Evolutionary conservation across 2,329 filamentous ascomycete genomes (phyloP).

Genomic region (Fusarium foetens): DNA sequence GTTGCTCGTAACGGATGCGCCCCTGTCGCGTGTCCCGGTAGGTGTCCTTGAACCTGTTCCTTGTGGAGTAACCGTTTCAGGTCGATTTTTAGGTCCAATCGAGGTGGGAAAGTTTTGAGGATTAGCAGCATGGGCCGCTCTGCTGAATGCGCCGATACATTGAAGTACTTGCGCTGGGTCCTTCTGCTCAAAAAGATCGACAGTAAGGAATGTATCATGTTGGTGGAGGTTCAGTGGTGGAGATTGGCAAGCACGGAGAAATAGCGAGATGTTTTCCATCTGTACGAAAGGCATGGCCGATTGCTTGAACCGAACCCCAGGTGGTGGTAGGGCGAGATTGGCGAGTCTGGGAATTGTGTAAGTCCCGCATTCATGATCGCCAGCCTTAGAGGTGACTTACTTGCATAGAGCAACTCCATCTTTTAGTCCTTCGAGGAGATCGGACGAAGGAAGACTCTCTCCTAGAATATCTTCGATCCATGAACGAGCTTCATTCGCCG

Average conservation of each 20-base stretch:
- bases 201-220: conserved; percentile 96
- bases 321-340: conserved; percentile 80
- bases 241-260: conserved; percentile 86
- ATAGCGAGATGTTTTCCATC: conserved; percentile 99
- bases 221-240: conserved; percentile 87
- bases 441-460: conserved; percentile 74
- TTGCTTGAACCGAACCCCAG: conserved; percentile 88
- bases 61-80: conserved; percentile 71
- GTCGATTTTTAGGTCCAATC: conserved; percentile 77
- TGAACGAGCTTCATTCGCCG: conserved; percentile 81
- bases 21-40: conserved; percentile 56
- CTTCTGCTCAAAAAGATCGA: conserved; percentile 95
- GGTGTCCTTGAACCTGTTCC: conserved; percentile 67
- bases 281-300: conserved; percentile 98
- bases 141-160: conserved; percentile 90
- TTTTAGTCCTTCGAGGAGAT: conserved; percentile 86
- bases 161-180: conserved; percentile 96
- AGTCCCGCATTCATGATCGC: conserved; percentile 27
- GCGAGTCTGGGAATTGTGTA: conserved; percentile 68
- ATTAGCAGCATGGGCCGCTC: conserved; percentile 79
- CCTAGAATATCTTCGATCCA: conserved; percentile 90
- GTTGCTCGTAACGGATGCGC: conserved; percentile 68
- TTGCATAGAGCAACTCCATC: conserved; percentile 94
- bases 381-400: conserved; percentile 59
- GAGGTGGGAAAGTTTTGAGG: conserved; percentile 77